These are phyloP conservation scores for Beta macrorhiza DNA, from an alignment of 179 eudicot genomes.

Conservation along the genomic window DNA sequence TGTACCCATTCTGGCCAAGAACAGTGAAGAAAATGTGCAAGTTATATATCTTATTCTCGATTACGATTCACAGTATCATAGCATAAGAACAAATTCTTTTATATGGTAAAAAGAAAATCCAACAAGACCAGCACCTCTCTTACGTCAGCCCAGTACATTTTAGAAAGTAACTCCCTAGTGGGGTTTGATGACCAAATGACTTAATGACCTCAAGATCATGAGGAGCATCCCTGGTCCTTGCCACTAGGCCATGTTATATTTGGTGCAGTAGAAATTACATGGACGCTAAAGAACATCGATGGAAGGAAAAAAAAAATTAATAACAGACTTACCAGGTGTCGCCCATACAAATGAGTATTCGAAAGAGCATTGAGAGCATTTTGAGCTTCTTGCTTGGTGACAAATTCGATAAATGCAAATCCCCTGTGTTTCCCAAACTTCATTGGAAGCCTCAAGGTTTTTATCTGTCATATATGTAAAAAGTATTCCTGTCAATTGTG, in stretches of 20 bases:
- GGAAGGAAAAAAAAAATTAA: not conserved
- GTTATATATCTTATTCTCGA: not conserved
- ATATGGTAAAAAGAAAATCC: too few relatives aligned
- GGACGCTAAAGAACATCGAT: not conserved
- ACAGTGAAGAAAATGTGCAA: not conserved
- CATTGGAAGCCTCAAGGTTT: slow-evolving; percentile 81
- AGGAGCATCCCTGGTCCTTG: too few relatives aligned
- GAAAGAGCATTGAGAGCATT: slow-evolving; percentile 91
- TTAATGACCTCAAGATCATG: too few relatives aligned
- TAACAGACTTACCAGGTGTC: slow-evolving; percentile 72
- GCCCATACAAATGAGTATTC: slow-evolving; percentile 87
- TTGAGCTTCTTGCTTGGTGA: slow-evolving; percentile 89
- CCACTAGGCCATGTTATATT: too few relatives aligned
- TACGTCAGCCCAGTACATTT: too few relatives aligned
- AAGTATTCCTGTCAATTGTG: not conserved
- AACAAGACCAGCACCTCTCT: too few relatives aligned
- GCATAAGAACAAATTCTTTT: not conserved
- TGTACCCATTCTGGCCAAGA: not conserved
- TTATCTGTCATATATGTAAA: slow-evolving; percentile 47
- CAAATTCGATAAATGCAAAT: slow-evolving; percentile 89
- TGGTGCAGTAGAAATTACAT: not conserved
- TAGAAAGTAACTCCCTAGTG: too few relatives aligned
- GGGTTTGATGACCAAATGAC: too few relatives aligned
- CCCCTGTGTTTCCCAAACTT: slow-evolving; percentile 85
- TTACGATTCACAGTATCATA: not conserved